Evolutionary conservation across 768 basidiomycete genomes (phyloP).

Genomic region (Pleurotus djamor): DNA sequence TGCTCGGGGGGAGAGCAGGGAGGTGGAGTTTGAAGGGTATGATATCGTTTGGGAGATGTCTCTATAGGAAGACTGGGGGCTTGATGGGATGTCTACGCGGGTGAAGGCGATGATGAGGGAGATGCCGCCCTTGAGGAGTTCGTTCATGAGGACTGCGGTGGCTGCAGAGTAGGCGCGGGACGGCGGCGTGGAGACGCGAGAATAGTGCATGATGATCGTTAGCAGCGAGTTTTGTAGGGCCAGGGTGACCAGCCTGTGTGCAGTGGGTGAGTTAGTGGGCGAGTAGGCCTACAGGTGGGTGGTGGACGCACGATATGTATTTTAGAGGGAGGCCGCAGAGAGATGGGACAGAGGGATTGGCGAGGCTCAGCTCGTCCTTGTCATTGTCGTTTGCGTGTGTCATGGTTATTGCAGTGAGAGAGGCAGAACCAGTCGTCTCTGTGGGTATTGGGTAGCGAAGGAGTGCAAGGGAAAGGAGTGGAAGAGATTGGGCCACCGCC

Average conservation of each 20-base stretch:
- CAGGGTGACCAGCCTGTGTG: slow-evolving; percentile 68
- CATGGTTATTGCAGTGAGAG: slow-evolving; percentile 19
- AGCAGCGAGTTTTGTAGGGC: slow-evolving; percentile 90
- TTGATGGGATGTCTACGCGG: slow-evolving; percentile 42
- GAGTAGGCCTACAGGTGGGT: neutral
- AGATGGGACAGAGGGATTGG: slow-evolving; percentile 40
- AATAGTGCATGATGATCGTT: slow-evolving; percentile 96
- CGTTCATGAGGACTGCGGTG: slow-evolving; percentile 90
- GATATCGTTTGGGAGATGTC: neutral
- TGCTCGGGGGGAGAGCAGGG: slow-evolving; percentile 21
- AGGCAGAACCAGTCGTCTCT: slow-evolving; percentile 8
- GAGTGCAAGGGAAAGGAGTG: too few relatives aligned
- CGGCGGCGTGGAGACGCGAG: slow-evolving; percentile 77
- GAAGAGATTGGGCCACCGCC: too few relatives aligned
- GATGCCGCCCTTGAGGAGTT: slow-evolving; percentile 89
- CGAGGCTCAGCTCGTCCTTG: slow-evolving; percentile 41
- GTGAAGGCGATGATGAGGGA: slow-evolving; percentile 83
- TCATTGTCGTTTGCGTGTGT: slow-evolving; percentile 34
- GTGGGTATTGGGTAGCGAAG: neutral
- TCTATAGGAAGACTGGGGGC: slow-evolving; percentile 19
- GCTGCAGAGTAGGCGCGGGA: slow-evolving; percentile 88
- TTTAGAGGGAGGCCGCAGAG: slow-evolving; percentile 74
- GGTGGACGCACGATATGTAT: slow-evolving; percentile 67
- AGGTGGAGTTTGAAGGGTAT: slow-evolving; percentile 11
- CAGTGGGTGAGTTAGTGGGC: too few relatives aligned